Conservation (phyloP, 2,329 filamentous ascomycete species). For the Mycosphaerelloides madeirae region DNA sequence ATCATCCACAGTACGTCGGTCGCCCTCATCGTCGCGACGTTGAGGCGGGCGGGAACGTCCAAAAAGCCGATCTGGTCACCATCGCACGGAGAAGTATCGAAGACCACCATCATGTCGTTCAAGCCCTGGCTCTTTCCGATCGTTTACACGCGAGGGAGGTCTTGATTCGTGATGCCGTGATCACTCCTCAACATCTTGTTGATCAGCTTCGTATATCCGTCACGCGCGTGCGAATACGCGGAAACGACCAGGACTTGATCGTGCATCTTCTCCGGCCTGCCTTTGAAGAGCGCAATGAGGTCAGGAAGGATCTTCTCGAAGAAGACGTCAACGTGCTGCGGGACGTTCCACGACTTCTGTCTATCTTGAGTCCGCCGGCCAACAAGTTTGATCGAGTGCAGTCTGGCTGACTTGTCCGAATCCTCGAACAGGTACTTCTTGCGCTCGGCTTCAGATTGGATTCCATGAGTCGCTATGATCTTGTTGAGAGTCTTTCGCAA, state of each 20-base stretch:
- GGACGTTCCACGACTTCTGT: not conserved
- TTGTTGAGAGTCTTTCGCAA: not conserved
- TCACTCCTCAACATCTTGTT: not conserved
- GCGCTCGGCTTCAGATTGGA: not conserved
- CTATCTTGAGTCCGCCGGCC: not conserved
- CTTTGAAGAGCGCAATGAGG: constrained; percentile 10
- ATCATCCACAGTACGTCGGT: constrained; percentile 6
- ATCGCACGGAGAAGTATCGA: constrained; percentile 15
- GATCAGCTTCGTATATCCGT: constrained; percentile 4
- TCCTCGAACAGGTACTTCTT: not conserved
- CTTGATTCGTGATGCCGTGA: not conserved
- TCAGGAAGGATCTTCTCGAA: constrained; percentile 11
- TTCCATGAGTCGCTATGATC: not conserved
- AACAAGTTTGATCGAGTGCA: not conserved
- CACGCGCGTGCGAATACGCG: constrained; percentile 12
- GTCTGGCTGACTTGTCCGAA: not conserved
- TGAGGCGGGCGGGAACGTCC: constrained; percentile 12
- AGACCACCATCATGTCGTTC: constrained; percentile 13
- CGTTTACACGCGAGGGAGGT: constrained; percentile 14
- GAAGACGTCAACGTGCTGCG: constrained; percentile 5
- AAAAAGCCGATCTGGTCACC: constrained; percentile 12
- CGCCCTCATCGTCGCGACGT: constrained; percentile 9
- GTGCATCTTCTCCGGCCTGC: constrained; percentile 2
- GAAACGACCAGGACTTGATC: constrained; percentile 15
- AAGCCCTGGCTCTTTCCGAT: constrained; percentile 16